Evolutionary conservation across 345 rosid genomes (phyloP).

Genomic region (Dipteronia dyeriana): DNA sequence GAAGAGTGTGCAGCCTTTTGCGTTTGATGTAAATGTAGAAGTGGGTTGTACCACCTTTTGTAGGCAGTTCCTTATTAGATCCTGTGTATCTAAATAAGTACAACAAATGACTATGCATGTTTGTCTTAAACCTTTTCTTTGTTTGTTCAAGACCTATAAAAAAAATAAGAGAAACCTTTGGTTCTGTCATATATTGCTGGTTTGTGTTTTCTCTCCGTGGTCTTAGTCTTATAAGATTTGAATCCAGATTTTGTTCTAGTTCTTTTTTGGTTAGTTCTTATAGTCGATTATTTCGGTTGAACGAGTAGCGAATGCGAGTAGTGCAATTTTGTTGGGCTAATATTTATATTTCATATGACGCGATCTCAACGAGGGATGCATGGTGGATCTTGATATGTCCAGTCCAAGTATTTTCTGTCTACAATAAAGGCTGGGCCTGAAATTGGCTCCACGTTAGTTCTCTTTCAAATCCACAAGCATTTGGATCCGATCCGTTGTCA

Average conservation of each 20-base stretch:
- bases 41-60: background rate
- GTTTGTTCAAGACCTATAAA: background rate
- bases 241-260: background rate
- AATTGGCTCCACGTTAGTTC: too few relatives aligned
- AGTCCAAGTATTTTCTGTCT: too few relatives aligned
- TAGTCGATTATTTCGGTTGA: too few relatives aligned
- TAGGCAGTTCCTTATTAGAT: background rate
- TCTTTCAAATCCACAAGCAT: too few relatives aligned
- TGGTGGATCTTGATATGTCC: too few relatives aligned
- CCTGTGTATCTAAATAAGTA: conserved; percentile 22
- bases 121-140: background rate
- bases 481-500: too few relatives aligned
- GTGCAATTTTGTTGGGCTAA: too few relatives aligned
- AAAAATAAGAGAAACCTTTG: background rate
- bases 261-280: too few relatives aligned
- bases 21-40: conserved; percentile 2
- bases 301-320: too few relatives aligned
- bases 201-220: background rate
- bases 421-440: too few relatives aligned
- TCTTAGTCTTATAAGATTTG: background rate
- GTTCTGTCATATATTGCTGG: background rate
- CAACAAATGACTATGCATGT: background rate
- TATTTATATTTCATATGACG: too few relatives aligned
- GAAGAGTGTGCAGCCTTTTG: background rate
- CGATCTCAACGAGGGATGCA: too few relatives aligned